A percentile compares a stretch with the other conserved stretches of the same genome.
phyloP scores from a whole-genome alignment of 345 rosid species.

The Combretum micranthum region DNA sequence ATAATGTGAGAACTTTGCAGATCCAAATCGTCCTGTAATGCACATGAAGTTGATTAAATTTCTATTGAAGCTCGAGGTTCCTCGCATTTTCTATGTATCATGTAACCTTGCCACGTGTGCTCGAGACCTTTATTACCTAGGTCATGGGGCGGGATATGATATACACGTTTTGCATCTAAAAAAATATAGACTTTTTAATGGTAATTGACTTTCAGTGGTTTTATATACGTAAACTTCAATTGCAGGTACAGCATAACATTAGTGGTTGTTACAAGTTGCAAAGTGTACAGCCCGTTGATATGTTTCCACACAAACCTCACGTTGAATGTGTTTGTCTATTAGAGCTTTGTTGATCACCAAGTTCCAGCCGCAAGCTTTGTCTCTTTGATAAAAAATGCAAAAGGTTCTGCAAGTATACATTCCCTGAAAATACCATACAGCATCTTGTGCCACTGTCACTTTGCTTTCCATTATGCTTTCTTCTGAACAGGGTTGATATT shows the following conservation, averaged over 20 bases:
- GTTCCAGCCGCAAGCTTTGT: no score
- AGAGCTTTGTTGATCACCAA: constrained; percentile 50
- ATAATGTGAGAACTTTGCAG: constrained; percentile 32
- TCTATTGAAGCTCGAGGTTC: constrained; percentile 70
- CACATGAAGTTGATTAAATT: constrained; percentile 90
- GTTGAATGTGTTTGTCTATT: constrained; percentile 78
- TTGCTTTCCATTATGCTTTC: no score
- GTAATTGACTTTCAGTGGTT: background rate
- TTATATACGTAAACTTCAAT: constrained; percentile 10
- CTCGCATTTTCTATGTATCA: constrained; percentile 72
- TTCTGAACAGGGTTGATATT: no score
- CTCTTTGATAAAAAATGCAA: no score
- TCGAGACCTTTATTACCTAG: constrained; percentile 91
- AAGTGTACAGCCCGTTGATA: constrained; percentile 83
- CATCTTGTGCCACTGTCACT: no score
- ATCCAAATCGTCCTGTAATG: constrained; percentile 97
- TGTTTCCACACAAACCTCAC: constrained; percentile 97
- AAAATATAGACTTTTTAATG: background rate
- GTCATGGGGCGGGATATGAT: constrained; percentile 71
- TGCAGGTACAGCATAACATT: constrained; percentile 61
- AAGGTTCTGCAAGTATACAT: no score
- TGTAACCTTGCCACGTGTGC: constrained; percentile 95
- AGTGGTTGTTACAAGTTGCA: constrained; percentile 63
- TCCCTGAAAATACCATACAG: no score
- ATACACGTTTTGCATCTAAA: background rate